A percentile compares a stretch with the other conserved stretches of the same genome.
These are phyloP conservation scores for Penicillium riverlandense DNA, from an alignment of 495 filamentous ascomycete species.

Conservation along the genomic window DNA sequence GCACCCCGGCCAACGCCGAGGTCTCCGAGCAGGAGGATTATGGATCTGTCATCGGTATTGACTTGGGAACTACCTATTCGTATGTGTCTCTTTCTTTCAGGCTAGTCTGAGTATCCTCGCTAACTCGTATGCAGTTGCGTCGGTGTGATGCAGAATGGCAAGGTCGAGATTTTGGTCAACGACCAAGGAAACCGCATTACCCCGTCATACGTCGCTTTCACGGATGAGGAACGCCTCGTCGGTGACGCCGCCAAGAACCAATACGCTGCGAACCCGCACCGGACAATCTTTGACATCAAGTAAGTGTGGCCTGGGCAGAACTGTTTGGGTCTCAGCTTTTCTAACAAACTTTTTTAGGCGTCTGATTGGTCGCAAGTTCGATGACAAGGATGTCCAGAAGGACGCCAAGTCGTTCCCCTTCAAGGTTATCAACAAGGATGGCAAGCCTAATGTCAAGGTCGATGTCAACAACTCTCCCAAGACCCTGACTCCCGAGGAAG, in stretches of 20 bases:
- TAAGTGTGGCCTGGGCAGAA: slow-evolving; percentile 36
- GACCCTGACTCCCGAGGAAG: slow-evolving; percentile 79
- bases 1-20: slow-evolving; percentile 60
- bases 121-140: slow-evolving; percentile 54
- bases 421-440: slow-evolving; percentile 74
- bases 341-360: slow-evolving; percentile 48
- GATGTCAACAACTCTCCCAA: slow-evolving; percentile 66
- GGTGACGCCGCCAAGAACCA: slow-evolving; percentile 99
- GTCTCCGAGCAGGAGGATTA: slow-evolving; percentile 60
- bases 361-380: slow-evolving; percentile 83
- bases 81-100: slow-evolving; percentile 19
- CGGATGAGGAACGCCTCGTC: slow-evolving; percentile 92
- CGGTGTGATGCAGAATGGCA: slow-evolving; percentile 97
- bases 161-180: slow-evolving; percentile 96
- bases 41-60: slow-evolving; percentile 88
- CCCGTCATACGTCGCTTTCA: slow-evolving; percentile 97
- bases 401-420: slow-evolving; percentile 91
- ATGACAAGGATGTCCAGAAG: slow-evolving; percentile 75
- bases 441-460: slow-evolving; percentile 74
- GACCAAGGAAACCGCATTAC: slow-evolving; percentile 99
- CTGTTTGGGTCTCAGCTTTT: not conserved
- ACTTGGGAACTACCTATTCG: slow-evolving; percentile 98
- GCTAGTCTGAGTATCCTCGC: not conserved
- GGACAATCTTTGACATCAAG: slow-evolving; percentile 93
- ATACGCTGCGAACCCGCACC: slow-evolving; percentile 82